Evolutionary conservation across 441 rosid genomes (phyloP).

Genomic region (Arabidopsis hybrid): DNA sequence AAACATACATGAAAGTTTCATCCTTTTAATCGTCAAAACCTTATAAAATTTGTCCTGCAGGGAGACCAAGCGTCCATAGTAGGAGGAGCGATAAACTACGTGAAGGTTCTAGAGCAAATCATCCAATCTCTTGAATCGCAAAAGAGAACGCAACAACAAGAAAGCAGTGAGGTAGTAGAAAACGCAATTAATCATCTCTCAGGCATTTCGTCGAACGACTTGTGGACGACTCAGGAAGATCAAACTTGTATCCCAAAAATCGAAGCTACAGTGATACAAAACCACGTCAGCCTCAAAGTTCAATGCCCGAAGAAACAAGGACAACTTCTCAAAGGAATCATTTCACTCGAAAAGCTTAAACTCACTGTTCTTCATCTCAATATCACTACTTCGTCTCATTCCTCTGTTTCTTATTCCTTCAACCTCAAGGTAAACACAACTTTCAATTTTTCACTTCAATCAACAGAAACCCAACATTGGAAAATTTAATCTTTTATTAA

Average conservation of each 20-base stretch:
- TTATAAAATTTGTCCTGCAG: conserved; percentile 39
- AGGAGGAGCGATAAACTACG: conserved; percentile 88
- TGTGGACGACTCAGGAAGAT: conserved; percentile 36
- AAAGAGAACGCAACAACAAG: conserved; percentile 50
- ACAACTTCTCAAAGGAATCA: conserved; percentile 76
- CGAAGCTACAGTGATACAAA: conserved; percentile 68
- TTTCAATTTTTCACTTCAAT: conserved; percentile 1
- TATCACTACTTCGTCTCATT: conserved; percentile 55
- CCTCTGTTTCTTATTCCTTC: conserved; percentile 71
- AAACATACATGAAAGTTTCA: conserved; percentile 5
- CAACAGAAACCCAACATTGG: neutral
- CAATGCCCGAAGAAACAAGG: conserved; percentile 65
- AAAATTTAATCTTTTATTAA: conserved; percentile 3
- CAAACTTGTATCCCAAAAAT: conserved; percentile 55
- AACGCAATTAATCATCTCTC: conserved; percentile 10
- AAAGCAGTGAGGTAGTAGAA: conserved; percentile 23
- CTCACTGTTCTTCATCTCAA: conserved; percentile 86
- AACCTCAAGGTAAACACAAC: conserved; percentile 74
- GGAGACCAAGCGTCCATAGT: conserved; percentile 87
- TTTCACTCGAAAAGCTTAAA: conserved; percentile 68
- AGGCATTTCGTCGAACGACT: conserved; percentile 47
- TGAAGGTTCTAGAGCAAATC: conserved; percentile 76
- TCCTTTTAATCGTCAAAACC: neutral
- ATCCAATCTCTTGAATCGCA: conserved; percentile 64
- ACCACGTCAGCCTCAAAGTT: conserved; percentile 75